Base-by-base conservation (phyloP, 345 rosid genomes). In the Populus nigra region DNA sequence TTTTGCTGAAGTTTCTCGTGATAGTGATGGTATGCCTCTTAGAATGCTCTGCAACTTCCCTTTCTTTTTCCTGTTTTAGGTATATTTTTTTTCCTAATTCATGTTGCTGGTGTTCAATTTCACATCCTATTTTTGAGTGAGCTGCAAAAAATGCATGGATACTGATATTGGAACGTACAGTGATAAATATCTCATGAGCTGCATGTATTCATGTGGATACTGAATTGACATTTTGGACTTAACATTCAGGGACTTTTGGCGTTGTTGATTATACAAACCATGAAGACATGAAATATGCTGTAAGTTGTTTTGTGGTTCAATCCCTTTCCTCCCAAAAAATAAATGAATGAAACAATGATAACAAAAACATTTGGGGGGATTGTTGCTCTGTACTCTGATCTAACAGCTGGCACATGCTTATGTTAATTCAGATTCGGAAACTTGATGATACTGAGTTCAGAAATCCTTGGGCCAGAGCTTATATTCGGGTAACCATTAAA, bases 1-100 rank as follows among this genome's bases (percentile, higher is more conserved):
- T 71, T 77, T 77, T 68, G 65, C 79, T 55, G 68, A 77, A 71
- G 79, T 77, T 43, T 69, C 61, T 41, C 79, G 79, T 70, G 74
- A 77, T 41, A 33, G 67, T 69, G 66, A 59, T 55, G 79, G 79
- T 77, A 70, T 22, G 73, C 49, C 65, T 59, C 15, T 23, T 59
- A 59, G 65, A 23, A 59, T 23, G 65, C 65, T 59, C 31, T 36
- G 45, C 45, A 25, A 45, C 25, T 27, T 5, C 29, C 3, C 45
- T 39, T n/a, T 39, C 39, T 5, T 38, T 20, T 23, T 69, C 38
- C 22, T 29, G 29, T 69, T 59, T 68, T 68, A 25, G 59, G 22
- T 7, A 33, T 33, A 4, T 33, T 4, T 33, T 33, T 33, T 33
- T 10, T 16, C n/a, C 27, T 55, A 5, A 7, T 20, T 73, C 16